Percentiles rank a stretch among this genome's conserved stretches.
Evolutionary conservation across 148 eudicot species (phyloP).

Genomic region (Spergularia marina): DNA sequence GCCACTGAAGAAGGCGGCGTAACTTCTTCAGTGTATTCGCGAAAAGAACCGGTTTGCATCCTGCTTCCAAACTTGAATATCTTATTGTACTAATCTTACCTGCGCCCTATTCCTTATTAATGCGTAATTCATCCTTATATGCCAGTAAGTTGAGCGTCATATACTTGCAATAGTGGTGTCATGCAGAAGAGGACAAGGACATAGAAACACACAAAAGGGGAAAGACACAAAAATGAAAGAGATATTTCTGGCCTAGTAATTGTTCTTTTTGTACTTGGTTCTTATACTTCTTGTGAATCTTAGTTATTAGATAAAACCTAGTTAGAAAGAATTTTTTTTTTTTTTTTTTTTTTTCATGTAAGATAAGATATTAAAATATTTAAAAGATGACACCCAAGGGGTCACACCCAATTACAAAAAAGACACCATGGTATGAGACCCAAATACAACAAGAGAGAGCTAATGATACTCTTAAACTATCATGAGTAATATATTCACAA

Average conservation of each 20-base stretch:
- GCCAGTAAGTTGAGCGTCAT: neutral
- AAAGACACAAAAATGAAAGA: neutral
- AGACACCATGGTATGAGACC: no score
- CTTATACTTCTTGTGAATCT: neutral
- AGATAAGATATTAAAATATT: no score
- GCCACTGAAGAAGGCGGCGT: slow-evolving; percentile 98
- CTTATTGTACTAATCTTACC: neutral
- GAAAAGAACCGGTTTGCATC: slow-evolving; percentile 82
- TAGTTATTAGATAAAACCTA: neutral
- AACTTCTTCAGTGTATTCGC: slow-evolving; percentile 91
- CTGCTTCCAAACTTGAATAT: neutral
- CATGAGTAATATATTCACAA: no score
- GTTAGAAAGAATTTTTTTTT: neutral
- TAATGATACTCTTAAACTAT: no score
- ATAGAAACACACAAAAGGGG: neutral
- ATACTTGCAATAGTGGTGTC: neutral
- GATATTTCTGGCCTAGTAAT: neutral
- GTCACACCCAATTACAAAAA: no score
- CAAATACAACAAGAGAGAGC: no score
- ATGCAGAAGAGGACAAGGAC: neutral
- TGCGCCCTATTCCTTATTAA: neutral
- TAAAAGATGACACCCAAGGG: no score
- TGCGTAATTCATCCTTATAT: neutral
- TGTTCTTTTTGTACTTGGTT: neutral
- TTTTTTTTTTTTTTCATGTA: no score